Evolutionary conservation across 148 eudicot species (phyloP).

Genomic region (Dianthus caryophyllus): DNA sequence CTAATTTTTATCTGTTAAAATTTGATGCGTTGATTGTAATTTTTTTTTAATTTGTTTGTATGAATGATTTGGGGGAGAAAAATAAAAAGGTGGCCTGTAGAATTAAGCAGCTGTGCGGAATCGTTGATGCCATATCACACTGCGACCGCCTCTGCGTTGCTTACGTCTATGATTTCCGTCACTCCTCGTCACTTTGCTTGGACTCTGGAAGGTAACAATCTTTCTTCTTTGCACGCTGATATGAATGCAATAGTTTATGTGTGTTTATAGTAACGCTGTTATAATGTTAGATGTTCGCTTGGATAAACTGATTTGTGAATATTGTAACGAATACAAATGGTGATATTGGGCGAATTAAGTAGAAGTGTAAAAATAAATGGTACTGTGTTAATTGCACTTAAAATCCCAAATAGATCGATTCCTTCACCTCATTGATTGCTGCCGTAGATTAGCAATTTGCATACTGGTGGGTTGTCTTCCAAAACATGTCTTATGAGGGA

Average conservation of each 20-base stretch:
- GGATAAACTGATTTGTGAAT: background rate
- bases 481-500: background rate
- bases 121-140: slow-evolving; percentile 84
- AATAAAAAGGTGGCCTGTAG: slow-evolving; percentile 65
- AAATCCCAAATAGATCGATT: background rate
- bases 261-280: background rate
- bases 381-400: background rate
- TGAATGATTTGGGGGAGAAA: background rate
- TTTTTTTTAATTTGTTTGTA: background rate
- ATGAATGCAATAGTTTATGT: background rate
- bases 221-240: background rate
- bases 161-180: slow-evolving; percentile 72
- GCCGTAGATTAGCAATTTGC: background rate
- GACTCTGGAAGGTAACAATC: slow-evolving; percentile 66
- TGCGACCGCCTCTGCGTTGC: slow-evolving; percentile 84
- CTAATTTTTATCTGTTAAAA: no score
- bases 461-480: background rate
- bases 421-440: background rate
- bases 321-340: background rate
- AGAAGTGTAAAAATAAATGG: no score
- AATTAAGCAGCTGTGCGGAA: slow-evolving; percentile 54
- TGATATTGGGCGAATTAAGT: background rate
- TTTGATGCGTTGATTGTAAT: background rate
- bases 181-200: slow-evolving; percentile 55
- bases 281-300: background rate